Evolutionary conservation across 1,284 basidiomycete genomes (phyloP).

Genomic region (Rhodotorula sp.): DNA sequence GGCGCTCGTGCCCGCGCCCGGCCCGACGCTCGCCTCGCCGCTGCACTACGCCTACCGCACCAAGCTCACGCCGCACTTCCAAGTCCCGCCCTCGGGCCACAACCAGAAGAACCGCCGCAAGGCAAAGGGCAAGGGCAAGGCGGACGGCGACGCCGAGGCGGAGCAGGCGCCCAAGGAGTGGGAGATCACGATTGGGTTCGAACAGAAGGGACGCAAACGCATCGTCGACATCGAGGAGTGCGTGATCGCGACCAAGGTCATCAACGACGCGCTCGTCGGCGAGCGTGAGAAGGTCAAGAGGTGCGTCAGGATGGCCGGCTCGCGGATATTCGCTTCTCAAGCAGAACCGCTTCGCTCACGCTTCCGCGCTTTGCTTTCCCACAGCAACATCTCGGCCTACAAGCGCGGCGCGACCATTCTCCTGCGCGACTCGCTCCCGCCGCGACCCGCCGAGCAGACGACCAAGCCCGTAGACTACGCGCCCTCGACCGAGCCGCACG

Average conservation of each 20-base stretch:
- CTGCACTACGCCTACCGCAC: constrained; percentile 90
- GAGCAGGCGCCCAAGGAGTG: constrained; percentile 39
- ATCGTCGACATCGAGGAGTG: constrained; percentile 97
- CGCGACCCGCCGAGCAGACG: constrained; percentile 17
- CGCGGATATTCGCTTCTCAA: neutral
- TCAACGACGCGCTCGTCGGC: constrained; percentile 69
- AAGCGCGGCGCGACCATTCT: constrained; percentile 88
- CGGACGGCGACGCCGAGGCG: neutral
- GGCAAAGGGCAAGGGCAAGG: constrained; percentile 42
- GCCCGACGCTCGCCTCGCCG: constrained; percentile 80
- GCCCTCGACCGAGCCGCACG: constrained; percentile 58
- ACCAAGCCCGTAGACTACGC: constrained; percentile 34
- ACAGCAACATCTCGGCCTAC: constrained; percentile 75
- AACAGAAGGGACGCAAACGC: constrained; percentile 70
- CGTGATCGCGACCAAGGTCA: constrained; percentile 70
- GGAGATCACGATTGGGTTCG: constrained; percentile 81
- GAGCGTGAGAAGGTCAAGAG: constrained; percentile 69
- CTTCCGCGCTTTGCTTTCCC: neutral
- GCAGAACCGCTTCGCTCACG: neutral
- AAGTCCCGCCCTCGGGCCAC: constrained; percentile 64
- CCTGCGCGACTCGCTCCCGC: constrained; percentile 72
- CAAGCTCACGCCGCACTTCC: constrained; percentile 96
- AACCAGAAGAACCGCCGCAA: constrained; percentile 39
- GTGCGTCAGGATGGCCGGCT: constrained; percentile 55
- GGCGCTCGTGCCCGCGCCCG: constrained; percentile 65